Evolutionary conservation across 345 rosid species (phyloP).

Genomic region (Citrus inodora): DNA sequence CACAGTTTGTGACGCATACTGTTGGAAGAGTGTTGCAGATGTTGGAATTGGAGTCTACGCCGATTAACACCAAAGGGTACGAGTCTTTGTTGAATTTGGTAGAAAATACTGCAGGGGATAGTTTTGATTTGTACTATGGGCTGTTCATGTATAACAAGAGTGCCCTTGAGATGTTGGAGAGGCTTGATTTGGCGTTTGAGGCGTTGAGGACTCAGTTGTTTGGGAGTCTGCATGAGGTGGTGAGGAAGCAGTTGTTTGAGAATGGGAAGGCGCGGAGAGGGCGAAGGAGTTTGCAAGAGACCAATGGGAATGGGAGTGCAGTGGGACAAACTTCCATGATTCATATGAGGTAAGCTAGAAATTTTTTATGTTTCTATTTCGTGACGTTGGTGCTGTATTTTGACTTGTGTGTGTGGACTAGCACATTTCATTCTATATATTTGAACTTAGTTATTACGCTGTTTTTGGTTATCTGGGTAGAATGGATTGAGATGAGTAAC

Average conservation of each 20-base stretch:
- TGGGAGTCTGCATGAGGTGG: slow-evolving; percentile 45
- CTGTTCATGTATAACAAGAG: slow-evolving; percentile 62
- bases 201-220: slow-evolving; percentile 54
- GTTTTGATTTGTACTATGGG: slow-evolving; percentile 79
- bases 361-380: not conserved
- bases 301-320: slow-evolving; percentile 7
- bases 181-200: slow-evolving; percentile 59
- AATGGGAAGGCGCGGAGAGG: slow-evolving; percentile 8
- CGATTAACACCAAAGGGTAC: slow-evolving; percentile 53
- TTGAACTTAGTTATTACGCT: not conserved
- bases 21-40: slow-evolving; percentile 48
- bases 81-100: slow-evolving; percentile 50
- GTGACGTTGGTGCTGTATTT: not conserved
- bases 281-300: not conserved
- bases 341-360: slow-evolving; percentile 7
- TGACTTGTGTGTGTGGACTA: not conserved
- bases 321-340: not conserved
- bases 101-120: slow-evolving; percentile 51
- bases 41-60: slow-evolving; percentile 50
- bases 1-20: slow-evolving; percentile 55
- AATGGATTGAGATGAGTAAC: not conserved
- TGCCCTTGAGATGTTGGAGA: slow-evolving; percentile 66
- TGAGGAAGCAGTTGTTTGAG: slow-evolving; percentile 42
- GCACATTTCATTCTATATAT: too few relatives aligned
- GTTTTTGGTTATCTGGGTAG: not conserved